A percentile compares a stretch with the other conserved stretches of the same genome.
Evolutionary conservation across 257 asterid species (phyloP).

Genomic region (Catharanthus roseus): DNA sequence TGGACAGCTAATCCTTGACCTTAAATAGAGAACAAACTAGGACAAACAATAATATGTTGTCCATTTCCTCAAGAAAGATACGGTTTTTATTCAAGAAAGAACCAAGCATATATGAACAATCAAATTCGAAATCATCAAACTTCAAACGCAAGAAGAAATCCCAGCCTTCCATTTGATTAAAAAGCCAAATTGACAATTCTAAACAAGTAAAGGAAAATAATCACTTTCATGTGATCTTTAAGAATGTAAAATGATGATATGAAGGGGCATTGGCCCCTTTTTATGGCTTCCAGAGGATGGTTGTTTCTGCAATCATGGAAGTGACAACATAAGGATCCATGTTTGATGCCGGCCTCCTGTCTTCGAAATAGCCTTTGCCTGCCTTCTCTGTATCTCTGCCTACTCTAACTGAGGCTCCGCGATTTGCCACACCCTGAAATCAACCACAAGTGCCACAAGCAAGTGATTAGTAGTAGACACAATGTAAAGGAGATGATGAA

Average conservation of each 20-base stretch:
- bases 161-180: neutral
- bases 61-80: neutral
- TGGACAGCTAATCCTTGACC: neutral
- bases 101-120: neutral
- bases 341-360: constrained; percentile 74
- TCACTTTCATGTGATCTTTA: neutral
- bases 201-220: no score
- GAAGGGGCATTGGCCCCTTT: neutral
- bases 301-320: constrained; percentile 69
- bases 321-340: constrained; percentile 76
- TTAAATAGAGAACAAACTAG: neutral
- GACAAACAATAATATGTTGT: neutral
- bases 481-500: no score
- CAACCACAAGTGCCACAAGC: neutral
- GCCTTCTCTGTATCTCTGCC: constrained; percentile 75
- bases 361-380: constrained; percentile 77
- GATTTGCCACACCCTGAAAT: constrained; percentile 69
- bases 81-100: neutral
- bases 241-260: neutral
- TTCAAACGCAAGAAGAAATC: neutral
- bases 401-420: constrained; percentile 75
- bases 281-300: constrained; percentile 50
- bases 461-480: neutral
- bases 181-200: neutral
- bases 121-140: constrained; percentile 4